Percentiles rank a stretch among this genome's conserved stretches.
These are phyloP conservation scores for Clavariopsis aquatica DNA, from an alignment of 495 filamentous ascomycete genomes.

Conservation along the genomic window DNA sequence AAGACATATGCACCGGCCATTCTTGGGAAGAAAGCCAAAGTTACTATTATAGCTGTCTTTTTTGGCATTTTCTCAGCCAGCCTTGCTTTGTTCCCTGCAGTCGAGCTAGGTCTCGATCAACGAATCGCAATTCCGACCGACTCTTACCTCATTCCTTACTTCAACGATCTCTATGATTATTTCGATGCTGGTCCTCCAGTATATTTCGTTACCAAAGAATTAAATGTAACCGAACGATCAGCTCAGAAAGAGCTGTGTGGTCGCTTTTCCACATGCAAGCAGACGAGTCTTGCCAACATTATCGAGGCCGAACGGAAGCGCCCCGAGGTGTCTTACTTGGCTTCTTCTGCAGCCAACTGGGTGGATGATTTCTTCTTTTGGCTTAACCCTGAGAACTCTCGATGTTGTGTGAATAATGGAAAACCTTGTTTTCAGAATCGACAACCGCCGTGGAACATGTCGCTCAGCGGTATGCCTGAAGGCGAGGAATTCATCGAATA, in stretches of 20 bases:
- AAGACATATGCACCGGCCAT: constrained; percentile 83
- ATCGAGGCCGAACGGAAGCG: constrained; percentile 92
- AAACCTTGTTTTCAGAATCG: constrained; percentile 77
- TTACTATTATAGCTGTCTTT: constrained; percentile 72
- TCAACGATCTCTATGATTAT: constrained; percentile 91
- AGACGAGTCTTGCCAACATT: constrained; percentile 79
- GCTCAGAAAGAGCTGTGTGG: constrained; percentile 86
- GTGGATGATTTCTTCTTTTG: constrained; percentile 95
- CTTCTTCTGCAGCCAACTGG: constrained; percentile 93
- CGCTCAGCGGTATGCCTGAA: constrained; percentile 86
- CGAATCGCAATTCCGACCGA: constrained; percentile 89
- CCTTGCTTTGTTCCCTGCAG: constrained; percentile 77
- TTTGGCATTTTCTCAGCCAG: constrained; percentile 84
- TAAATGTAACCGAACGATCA: constrained; percentile 71
- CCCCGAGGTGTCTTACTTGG: constrained; percentile 83
- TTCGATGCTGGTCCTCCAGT: constrained; percentile 90
- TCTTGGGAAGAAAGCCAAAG: constrained; percentile 75
- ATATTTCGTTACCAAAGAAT: constrained; percentile 85
- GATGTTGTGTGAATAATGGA: constrained; percentile 66
- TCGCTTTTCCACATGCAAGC: constrained; percentile 84
- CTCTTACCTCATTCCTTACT: constrained; percentile 91
- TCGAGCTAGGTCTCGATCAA: constrained; percentile 88
- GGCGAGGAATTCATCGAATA: constrained; percentile 87
- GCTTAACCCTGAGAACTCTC: constrained; percentile 81
- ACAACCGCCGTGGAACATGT: constrained; percentile 80